Evolutionary conservation across 2,329 filamentous ascomycete species (phyloP).

Genomic region (Escovopsis weberi): DNA sequence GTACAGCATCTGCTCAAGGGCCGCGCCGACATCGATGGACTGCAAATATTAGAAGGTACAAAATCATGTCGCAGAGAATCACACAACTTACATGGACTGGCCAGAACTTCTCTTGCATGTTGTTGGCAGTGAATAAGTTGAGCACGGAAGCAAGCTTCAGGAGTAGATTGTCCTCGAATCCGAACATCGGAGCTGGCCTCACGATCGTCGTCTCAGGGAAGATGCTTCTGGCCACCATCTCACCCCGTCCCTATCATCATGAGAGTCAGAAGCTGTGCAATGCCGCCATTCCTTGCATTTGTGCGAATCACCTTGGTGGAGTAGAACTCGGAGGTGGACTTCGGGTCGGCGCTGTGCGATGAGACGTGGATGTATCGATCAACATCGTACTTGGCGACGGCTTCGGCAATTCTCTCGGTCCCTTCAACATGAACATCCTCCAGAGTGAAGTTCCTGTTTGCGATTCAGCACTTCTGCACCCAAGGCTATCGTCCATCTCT

Average conservation of each 20-base stretch:
- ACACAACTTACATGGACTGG: conserved; percentile 63
- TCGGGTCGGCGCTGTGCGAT: conserved; percentile 72
- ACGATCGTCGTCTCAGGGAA: conserved; percentile 97
- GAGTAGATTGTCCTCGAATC: conserved; percentile 85
- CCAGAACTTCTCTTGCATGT: conserved; percentile 81
- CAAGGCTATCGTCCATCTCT: neutral
- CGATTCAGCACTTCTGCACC: conserved; percentile 8
- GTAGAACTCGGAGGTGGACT: conserved; percentile 80
- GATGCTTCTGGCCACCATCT: conserved; percentile 71
- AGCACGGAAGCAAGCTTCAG: conserved; percentile 67
- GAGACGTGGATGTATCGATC: conserved; percentile 96
- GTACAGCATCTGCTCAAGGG: conserved; percentile 77
- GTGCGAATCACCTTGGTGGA: conserved; percentile 55
- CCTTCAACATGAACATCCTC: conserved; percentile 90
- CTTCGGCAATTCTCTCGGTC: conserved; percentile 80
- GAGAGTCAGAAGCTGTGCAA: neutral
- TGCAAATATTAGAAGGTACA: conserved; percentile 16
- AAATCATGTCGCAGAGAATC: neutral
- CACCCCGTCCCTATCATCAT: conserved; percentile 49
- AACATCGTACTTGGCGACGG: conserved; percentile 93
- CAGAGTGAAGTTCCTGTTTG: conserved; percentile 76
- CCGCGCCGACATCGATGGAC: conserved; percentile 80
- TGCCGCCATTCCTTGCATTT: neutral
- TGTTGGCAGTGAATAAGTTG: conserved; percentile 80
- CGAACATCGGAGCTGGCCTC: conserved; percentile 83